Evolutionary conservation across 2,329 filamentous ascomycete species (phyloP), one percentile per base, ranked within the genome.

Genomic region (Lecanoromycetidae sp.): DNA sequence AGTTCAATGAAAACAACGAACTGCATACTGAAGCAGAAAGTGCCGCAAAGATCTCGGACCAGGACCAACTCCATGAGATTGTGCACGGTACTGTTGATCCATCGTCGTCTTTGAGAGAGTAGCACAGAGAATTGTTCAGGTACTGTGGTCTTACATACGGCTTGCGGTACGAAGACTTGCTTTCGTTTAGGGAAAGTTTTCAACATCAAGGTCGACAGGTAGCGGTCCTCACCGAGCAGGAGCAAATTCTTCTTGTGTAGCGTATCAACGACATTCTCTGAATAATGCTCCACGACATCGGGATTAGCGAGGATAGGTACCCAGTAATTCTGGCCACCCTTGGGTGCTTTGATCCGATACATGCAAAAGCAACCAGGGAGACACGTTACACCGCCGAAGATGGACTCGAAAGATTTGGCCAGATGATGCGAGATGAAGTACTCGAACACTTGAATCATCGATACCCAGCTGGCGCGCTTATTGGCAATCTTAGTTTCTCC

Each of bases 1-100:
- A 98, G 74, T 67, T 98, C 91, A 60, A 98, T 84, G 63, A 88
- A 94, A 53, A 98, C 83, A 55, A 98, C 82, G 62, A 98, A 98
- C 67, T 98, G 91, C 91, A 98, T 98, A 66, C 87, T 94, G 73
- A 98, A 98, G 72, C 93, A 98, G 71, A 98, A 98, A 3, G 91
- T 98, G 55, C 91, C 91, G 61, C 91, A 98, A 13, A 98, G 77
- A 70, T 98, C 91, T 54, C 88, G 80, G 36, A 98, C 93, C 27
- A 98, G 77, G 44, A 96, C 80, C 50, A 98, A 77, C 66, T 98
- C 91, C 85, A 98, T 95, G 36, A 98, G 72, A 62, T 98, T 98
- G 72, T 98, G 91, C 41, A 98, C 84, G 4, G 91, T 98, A 64
- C 87, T 94, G 76, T 98, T 98, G 69, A 98, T 98, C 91, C 91